phyloP scores from a whole-genome alignment of 148 eudicot species.

The Rhododendron henanense region DNA sequence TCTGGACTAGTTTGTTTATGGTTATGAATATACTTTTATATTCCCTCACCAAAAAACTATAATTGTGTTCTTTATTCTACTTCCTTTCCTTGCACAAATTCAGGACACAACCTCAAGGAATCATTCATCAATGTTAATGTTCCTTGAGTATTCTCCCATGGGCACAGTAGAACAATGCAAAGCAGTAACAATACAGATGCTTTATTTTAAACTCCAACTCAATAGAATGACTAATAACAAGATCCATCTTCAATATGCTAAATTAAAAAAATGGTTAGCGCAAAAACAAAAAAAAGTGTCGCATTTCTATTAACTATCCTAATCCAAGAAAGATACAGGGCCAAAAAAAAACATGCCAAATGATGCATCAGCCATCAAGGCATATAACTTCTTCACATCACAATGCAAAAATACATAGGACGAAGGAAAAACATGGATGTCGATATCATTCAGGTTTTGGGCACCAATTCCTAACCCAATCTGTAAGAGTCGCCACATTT shows the following conservation, averaged over 20 bases:
- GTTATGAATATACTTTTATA: too few species aligned
- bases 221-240: too few species aligned
- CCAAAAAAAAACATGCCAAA: too few species aligned
- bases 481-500: slow-evolving; percentile 50
- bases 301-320: not conserved
- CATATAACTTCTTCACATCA: not conserved
- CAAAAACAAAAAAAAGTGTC: not conserved
- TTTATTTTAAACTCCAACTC: too few species aligned
- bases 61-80: not conserved
- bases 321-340: not conserved
- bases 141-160: not conserved
- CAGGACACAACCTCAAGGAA: not conserved
- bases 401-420: not conserved
- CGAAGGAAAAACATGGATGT: not conserved
- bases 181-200: too few species aligned
- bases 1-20: too few species aligned
- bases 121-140: not conserved
- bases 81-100: not conserved
- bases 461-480: slow-evolving; percentile 64
- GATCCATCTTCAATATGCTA: not conserved
- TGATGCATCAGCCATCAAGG: too few species aligned
- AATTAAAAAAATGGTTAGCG: not conserved
- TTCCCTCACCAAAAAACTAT: too few species aligned
- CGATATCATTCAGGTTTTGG: slow-evolving; percentile 2
- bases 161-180: not conserved